These are phyloP conservation scores for Aspergillus pseudoterreus DNA, from an alignment of 2,329 filamentous ascomycete genomes.

Conservation along the genomic window DNA sequence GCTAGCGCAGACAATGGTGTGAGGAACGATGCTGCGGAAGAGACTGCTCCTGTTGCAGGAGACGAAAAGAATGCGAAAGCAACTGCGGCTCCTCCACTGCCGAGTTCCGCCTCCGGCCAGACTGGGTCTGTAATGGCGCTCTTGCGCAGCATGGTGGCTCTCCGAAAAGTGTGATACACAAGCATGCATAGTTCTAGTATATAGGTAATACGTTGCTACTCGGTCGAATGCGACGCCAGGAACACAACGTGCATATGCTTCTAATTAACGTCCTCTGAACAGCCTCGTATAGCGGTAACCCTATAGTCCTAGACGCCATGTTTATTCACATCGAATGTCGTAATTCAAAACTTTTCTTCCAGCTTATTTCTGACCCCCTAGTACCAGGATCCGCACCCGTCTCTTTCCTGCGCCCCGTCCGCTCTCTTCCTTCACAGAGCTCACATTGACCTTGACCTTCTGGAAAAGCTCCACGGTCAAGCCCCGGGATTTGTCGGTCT, in stretches of 20 bases:
- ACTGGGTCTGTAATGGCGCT: slow-evolving; percentile 28
- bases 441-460: slow-evolving; percentile 83
- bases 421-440: slow-evolving; percentile 82
- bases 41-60: not conserved
- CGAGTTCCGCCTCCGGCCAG: slow-evolving; percentile 3
- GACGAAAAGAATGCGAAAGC: slow-evolving; percentile 11
- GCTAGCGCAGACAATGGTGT: not conserved
- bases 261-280: no score
- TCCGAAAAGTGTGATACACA: slow-evolving; percentile 21
- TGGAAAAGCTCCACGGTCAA: slow-evolving; percentile 78
- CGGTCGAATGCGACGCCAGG: no score
- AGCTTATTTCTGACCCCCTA: slow-evolving; percentile 19
- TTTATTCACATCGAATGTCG: slow-evolving; percentile 6
- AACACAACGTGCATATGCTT: no score
- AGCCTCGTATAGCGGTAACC: not conserved
- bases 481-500: slow-evolving; percentile 26
- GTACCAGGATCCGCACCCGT: slow-evolving; percentile 48
- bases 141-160: slow-evolving; percentile 27
- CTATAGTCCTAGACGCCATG: slow-evolving; percentile 2
- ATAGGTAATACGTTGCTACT: no score
- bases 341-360: not conserved
- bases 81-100: slow-evolving; percentile 5
- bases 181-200: no score
- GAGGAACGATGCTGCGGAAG: not conserved
- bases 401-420: slow-evolving; percentile 81